Evolutionary conservation across 2,329 filamentous ascomycete genomes (phyloP).

Genomic region (Xenosphaeropsis pyriputrescens): DNA sequence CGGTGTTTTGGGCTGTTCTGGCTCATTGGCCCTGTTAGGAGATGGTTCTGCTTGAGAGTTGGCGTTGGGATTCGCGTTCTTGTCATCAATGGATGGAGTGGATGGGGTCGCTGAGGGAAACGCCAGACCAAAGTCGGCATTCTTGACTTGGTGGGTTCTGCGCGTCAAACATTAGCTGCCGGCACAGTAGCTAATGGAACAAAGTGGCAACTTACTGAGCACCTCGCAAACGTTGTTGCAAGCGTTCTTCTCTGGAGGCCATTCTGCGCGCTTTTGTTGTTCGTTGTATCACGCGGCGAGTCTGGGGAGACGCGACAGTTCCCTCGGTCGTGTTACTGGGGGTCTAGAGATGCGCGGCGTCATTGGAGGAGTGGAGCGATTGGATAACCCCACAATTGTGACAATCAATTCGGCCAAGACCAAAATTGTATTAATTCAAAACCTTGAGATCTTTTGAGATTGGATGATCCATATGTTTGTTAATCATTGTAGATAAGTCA

Average conservation of each 20-base stretch:
- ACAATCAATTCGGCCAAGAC: no score
- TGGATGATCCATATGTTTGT: no score
- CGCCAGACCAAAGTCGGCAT: slow-evolving; percentile 42
- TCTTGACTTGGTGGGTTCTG: slow-evolving; percentile 34
- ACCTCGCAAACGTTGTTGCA: slow-evolving; percentile 50
- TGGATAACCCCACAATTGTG: no score
- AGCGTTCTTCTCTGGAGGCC: slow-evolving; percentile 31
- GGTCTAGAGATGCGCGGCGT: no score
- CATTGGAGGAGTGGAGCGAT: no score
- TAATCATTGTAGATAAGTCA: no score
- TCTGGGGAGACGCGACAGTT: not conserved
- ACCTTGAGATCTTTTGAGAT: no score
- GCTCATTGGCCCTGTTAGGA: slow-evolving; percentile 1
- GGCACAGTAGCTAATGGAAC: not conserved
- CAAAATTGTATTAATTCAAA: no score
- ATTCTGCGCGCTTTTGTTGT: not conserved
- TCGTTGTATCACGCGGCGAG: not conserved
- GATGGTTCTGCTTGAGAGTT: not conserved
- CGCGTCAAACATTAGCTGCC: slow-evolving; percentile 21
- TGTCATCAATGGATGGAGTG: not conserved
- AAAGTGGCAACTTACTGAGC: slow-evolving; percentile 33
- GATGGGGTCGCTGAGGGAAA: slow-evolving; percentile 20
- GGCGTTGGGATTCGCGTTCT: not conserved
- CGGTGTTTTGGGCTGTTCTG: slow-evolving; percentile 1
- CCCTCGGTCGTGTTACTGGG: no score